Evolutionary conservation across 169 alveolate genomes (phyloP).

Genomic region (Pseudocohnilembus persalinus): DNA sequence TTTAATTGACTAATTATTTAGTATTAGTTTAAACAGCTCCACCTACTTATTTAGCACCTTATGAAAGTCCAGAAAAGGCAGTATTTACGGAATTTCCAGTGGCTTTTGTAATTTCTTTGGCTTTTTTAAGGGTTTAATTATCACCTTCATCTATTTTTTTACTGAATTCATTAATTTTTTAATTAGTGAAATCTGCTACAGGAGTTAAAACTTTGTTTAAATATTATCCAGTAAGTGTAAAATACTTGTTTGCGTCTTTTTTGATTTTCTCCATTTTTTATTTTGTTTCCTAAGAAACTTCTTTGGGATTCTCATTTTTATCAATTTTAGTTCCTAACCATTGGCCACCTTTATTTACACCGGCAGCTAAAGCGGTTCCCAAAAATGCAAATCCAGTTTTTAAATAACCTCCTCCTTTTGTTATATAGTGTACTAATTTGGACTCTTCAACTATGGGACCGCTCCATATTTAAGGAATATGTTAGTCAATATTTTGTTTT

Average conservation of each 20-base stretch:
- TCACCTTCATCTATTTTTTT: not conserved
- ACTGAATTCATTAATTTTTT: not conserved
- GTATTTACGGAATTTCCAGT: not conserved
- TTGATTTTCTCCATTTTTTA: slow-evolving; percentile 8
- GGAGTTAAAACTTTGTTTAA: not conserved
- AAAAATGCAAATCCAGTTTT: slow-evolving; percentile 3
- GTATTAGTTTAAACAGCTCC: slow-evolving; percentile 8
- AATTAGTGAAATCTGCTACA: not conserved
- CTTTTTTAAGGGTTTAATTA: not conserved
- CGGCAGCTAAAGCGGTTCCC: slow-evolving; percentile 7
- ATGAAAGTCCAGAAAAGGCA: slow-evolving; percentile 7
- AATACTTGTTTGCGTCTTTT: not conserved
- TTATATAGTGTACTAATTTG: slow-evolving; percentile 12
- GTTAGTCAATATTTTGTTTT: slow-evolving; percentile 4
- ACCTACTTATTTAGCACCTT: slow-evolving; percentile 9
- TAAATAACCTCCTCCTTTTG: slow-evolving; percentile 16
- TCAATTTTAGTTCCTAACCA: slow-evolving; percentile 7
- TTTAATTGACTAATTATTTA: not conserved
- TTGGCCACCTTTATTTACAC: slow-evolving; percentile 16
- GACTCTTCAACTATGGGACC: slow-evolving; percentile 6
- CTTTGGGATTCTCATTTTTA: not conserved
- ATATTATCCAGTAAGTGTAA: not conserved
- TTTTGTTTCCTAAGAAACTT: slow-evolving; percentile 11
- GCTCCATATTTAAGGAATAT: not conserved
- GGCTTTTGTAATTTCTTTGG: not conserved